Base-by-base conservation (phyloP, 1,284 basidiomycete genomes). In the Trametes sp. region DNA sequence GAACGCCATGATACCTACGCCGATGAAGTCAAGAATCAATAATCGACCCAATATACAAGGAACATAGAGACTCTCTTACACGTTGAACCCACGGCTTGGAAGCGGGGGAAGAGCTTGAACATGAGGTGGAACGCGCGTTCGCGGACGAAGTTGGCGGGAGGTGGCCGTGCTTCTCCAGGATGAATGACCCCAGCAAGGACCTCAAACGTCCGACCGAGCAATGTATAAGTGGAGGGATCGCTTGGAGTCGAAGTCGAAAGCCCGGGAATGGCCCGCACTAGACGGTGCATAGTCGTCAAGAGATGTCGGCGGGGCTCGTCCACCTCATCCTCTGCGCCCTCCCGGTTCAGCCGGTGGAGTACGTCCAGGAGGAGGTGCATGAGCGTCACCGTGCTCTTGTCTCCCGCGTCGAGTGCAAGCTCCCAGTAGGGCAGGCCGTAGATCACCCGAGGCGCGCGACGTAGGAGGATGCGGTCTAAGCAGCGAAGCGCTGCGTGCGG, bases 391-490 rank as follows among this genome's bases (percentile, higher is more conserved):
- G 59, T 59, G 9, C 57, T 54, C 54, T 59, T 61, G 36, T 63
- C 65, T 10, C 60, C 56, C 10, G 49, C 52, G 14, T 61, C 59
- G 9, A 60, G 53, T 31, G 59, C 57, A 28, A 55, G 41, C 28
- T 64, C 65, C 65, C 65, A 67, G 50, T 64, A 67, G 21, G 65
- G 65, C 54, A 67, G 19, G 5, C 49, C 65, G 46, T 67, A 61
- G 35, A 67, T 57, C 41, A 67, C 56, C 19, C 65, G 31, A 8
- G 65, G 65, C 28, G 65, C 65, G 24, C 65, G 65, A 8, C 59
- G 49, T 3, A 67, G 48, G 10, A 67, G 56, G 51, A 67, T 67
- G 19, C 42, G 54, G 21, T 67, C 56, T 19, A 67, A 48, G 33
- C 65, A 67, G 11, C 60, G 62, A 4, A 67, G 38, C 26, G 65